Conservation (phyloP, 2,329 filamentous ascomycete genomes). For the Fusarium sarcochroum region DNA sequence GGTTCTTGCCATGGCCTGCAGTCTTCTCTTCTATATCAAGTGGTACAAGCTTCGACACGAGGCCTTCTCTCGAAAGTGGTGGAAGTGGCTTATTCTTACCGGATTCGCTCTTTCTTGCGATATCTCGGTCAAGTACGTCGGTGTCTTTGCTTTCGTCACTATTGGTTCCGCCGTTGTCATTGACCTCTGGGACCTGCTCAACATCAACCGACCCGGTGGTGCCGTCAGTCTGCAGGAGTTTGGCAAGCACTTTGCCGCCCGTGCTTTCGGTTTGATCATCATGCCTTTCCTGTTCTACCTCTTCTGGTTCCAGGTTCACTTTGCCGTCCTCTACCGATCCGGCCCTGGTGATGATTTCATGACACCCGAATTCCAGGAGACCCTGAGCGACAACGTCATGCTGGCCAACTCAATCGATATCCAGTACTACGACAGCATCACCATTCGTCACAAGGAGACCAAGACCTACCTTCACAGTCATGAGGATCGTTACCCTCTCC, state of each 20-base stretch:
- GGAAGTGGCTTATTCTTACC: slow-evolving; percentile 98
- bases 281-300: slow-evolving; percentile 98
- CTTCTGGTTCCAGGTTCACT: slow-evolving; percentile 99
- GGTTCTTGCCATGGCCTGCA: slow-evolving; percentile 96
- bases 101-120: slow-evolving; percentile 96
- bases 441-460: slow-evolving; percentile 95
- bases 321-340: slow-evolving; percentile 87
- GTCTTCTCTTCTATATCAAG: slow-evolving; percentile 92
- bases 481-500: slow-evolving; percentile 86
- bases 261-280: slow-evolving; percentile 86
- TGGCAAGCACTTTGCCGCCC: slow-evolving; percentile 89
- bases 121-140: slow-evolving; percentile 98
- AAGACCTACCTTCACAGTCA: slow-evolving; percentile 97
- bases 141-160: slow-evolving; percentile 95
- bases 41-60: slow-evolving; percentile 97
- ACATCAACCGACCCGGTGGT: slow-evolving; percentile 87
- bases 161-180: slow-evolving; percentile 94
- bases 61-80: slow-evolving; percentile 96
- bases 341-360: slow-evolving; percentile 99
- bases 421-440: slow-evolving; percentile 90
- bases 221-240: slow-evolving; percentile 85
- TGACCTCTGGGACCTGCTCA: slow-evolving; percentile 94
- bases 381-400: slow-evolving; percentile 94
- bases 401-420: slow-evolving; percentile 87
- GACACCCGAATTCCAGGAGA: slow-evolving; percentile 98